Conservation (phyloP, 768 basidiomycete species). For the Melanogaster broomeanus region DNA sequence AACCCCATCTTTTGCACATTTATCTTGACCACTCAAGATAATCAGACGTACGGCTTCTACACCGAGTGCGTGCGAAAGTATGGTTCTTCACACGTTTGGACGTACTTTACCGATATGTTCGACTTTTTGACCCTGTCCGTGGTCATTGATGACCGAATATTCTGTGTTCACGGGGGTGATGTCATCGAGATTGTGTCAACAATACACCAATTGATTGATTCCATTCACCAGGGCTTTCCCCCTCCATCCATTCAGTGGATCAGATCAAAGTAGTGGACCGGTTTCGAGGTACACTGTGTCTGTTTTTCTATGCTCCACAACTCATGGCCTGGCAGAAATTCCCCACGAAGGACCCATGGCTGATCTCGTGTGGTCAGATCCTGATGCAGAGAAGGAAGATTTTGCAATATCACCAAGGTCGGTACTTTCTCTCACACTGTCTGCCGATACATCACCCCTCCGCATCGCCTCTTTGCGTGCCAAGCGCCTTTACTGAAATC, state of each 20-base stretch:
- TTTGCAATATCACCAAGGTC: constrained; percentile 98
- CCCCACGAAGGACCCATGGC: constrained; percentile 99
- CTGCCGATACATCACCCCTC: constrained; percentile 6
- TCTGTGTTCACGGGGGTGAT: constrained; percentile 97
- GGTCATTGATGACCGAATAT: constrained; percentile 98
- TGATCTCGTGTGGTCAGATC: constrained; percentile 99
- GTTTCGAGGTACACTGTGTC: constrained; percentile 72
- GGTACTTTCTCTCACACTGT: constrained; percentile 26
- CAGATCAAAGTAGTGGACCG: constrained; percentile 99
- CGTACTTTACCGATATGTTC: constrained; percentile 99
- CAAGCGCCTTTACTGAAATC: constrained; percentile 2
- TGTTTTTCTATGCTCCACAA: constrained; percentile 19
- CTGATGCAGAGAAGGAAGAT: constrained; percentile 98
- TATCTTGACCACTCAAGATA: constrained; percentile 15
- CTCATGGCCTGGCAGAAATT: constrained; percentile 66
- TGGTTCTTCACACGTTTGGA: constrained; percentile 95
- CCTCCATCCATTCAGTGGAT: constrained; percentile 98
- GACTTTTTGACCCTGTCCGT: constrained; percentile 97
- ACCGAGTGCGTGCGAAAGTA: constrained; percentile 98
- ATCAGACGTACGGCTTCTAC: constrained; percentile 97
- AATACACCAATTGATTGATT: constrained; percentile 1
- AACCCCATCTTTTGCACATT: background rate
- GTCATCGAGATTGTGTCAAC: constrained; percentile 10
- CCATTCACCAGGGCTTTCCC: constrained; percentile 75
- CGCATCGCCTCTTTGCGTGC: constrained; percentile 10